Base-by-base conservation (phyloP, 1,139 yeast genomes). In the Saccharomyces uvarum region DNA sequence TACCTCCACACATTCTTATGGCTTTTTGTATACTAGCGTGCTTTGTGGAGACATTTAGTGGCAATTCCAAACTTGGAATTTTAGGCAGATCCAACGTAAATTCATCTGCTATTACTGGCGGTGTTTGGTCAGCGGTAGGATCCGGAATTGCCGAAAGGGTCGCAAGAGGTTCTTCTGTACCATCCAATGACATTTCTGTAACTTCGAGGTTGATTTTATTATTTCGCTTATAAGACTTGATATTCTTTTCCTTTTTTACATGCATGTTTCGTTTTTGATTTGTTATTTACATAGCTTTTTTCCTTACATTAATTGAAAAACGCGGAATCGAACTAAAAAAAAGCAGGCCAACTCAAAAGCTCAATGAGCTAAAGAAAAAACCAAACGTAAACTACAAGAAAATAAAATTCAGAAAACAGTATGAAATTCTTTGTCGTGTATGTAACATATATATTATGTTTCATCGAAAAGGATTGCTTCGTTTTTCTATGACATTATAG, bases 1-100 rank as follows among this genome's bases (percentile, higher is more conserved):
- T 71, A 0, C 97, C 97, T 2, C 98, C 98, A 48, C 91, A 79
- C 84, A 88, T 81, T 2, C 70, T 70, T 5, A 90, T 72, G 0
- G 96, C 97, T 56, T 76, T 77, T 27, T 77, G 77, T 0, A 77
- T 71, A 66, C 89, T 80, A 48, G 77, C 75, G 27, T 57, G 64
- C 13, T 60, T 54, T 2, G 63, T 48, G 13, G 66, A 63, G 11
- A 93, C 93, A 26, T 78, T 76, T 42, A 89, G 75, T 0, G 99
- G 99, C 58, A 87, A 77, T 67, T 93, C 99, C 27, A 93, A 78
- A 3, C 89, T 80, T 9, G 87, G 75, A 41, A 83, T 81, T 63
- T 84, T 85, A n/a, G 95, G 95, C 3, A 86, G 77, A 63, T 86
- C 93, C 68, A 86, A 70, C 11, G 87, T 78, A 62, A 77, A 78